Percentiles rank a stretch among this genome's conserved stretches.
These are phyloP conservation scores for Colletotrichum tropicicola DNA, from an alignment of 2,329 filamentous ascomycete genomes.

Conservation along the genomic window DNA sequence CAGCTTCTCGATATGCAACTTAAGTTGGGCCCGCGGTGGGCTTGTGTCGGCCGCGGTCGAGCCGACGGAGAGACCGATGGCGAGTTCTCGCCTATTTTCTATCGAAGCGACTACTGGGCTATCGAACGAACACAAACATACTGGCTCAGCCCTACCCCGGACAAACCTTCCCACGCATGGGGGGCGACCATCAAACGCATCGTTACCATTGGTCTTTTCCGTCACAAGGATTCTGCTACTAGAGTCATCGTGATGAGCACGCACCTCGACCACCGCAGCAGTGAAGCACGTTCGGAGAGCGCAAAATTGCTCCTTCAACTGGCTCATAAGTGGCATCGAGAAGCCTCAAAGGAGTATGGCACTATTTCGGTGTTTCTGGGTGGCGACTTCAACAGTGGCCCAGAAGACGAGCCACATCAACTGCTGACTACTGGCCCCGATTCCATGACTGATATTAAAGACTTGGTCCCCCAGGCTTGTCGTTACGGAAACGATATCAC, in stretches of 20 bases:
- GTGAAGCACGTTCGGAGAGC: slow-evolving; percentile 62
- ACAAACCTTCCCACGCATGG: slow-evolving; percentile 76
- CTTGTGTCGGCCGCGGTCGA: slow-evolving; percentile 70
- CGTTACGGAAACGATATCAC: slow-evolving; percentile 68
- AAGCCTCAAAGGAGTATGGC: neutral
- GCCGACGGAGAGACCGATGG: slow-evolving; percentile 71
- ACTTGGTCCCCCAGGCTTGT: slow-evolving; percentile 47
- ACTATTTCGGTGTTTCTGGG: slow-evolving; percentile 63
- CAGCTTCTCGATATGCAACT: slow-evolving; percentile 69
- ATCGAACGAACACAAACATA: slow-evolving; percentile 68
- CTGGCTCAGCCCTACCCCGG: slow-evolving; percentile 81
- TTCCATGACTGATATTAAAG: slow-evolving; percentile 56
- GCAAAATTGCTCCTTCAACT: slow-evolving; percentile 65
- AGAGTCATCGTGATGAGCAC: slow-evolving; percentile 70
- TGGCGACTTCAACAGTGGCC: slow-evolving; percentile 76
- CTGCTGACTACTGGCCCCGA: slow-evolving; percentile 57
- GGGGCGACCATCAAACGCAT: slow-evolving; percentile 67
- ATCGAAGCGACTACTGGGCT: slow-evolving; percentile 67
- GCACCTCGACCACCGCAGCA: slow-evolving; percentile 72
- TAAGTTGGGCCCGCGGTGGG: slow-evolving; percentile 64
- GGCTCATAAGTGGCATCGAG: slow-evolving; percentile 46
- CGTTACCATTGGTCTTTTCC: slow-evolving; percentile 69
- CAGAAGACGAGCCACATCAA: slow-evolving; percentile 65
- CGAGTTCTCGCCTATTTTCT: slow-evolving; percentile 85
- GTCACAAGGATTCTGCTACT: slow-evolving; percentile 56